These are phyloP conservation scores for Debaryomyces subglobosus DNA, from an alignment of 1,139 yeast genomes.

Conservation along the genomic window DNA sequence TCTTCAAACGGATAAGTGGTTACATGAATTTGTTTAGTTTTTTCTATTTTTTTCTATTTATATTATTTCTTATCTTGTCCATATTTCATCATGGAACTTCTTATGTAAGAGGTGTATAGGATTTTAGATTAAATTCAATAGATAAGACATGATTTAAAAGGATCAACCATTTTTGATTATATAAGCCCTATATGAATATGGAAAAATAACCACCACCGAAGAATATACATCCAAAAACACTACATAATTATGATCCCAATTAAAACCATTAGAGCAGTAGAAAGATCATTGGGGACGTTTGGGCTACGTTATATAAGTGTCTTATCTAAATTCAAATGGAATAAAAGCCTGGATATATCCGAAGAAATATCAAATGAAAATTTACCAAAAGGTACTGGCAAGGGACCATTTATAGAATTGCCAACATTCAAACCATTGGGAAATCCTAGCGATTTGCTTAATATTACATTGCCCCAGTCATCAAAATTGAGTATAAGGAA, in stretches of 20 bases:
- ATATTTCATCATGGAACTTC: background rate
- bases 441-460: conserved; percentile 31
- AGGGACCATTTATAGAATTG: conserved; percentile 45
- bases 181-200: background rate
- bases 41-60: background rate
- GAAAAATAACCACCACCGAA: conserved; percentile 1
- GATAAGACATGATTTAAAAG: background rate
- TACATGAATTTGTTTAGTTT: conserved; percentile 26
- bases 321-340: background rate
- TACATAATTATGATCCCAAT: background rate
- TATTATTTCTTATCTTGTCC: background rate
- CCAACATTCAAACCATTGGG: conserved; percentile 41
- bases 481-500: conserved; percentile 34
- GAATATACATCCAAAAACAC: background rate
- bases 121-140: background rate
- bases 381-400: conserved; percentile 32
- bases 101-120: background rate
- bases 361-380: conserved; percentile 16
- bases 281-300: background rate
- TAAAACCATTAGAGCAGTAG: background rate
- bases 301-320: background rate
- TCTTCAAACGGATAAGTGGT: conserved; percentile 47
- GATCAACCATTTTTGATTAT: background rate
- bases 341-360: conserved; percentile 14
- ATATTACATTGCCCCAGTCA: conserved; percentile 38